phyloP scores from a whole-genome alignment of 139 green algal genomes.

The Cymbomonas tetramitiformis region DNA sequence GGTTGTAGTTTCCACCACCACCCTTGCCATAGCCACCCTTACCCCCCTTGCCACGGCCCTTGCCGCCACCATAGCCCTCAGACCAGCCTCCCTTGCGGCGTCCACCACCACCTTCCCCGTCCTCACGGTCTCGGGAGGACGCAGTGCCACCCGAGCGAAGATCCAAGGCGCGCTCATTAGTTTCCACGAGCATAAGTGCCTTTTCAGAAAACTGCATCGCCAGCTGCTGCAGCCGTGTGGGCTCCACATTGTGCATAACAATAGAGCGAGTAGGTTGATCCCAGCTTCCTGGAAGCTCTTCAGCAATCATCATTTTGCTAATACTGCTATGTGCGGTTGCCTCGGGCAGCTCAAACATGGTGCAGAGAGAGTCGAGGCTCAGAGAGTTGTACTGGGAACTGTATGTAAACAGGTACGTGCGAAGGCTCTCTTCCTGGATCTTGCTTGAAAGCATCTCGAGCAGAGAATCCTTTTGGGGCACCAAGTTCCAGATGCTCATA shows the following conservation, averaged over 20 bases:
- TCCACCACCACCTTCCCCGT: constrained; percentile 11
- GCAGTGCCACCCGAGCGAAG: constrained; percentile 6
- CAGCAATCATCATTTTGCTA: constrained; percentile 75
- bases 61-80: too few species aligned
- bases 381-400: constrained; percentile 67
- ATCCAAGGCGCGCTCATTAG: constrained; percentile 72
- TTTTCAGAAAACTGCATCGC: constrained; percentile 65
- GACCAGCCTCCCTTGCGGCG: too few species aligned
- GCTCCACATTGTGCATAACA: constrained; percentile 71
- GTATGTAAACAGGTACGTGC: constrained; percentile 84
- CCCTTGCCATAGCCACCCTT: too few species aligned
- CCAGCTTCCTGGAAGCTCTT: constrained; percentile 71
- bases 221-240: constrained; percentile 57
- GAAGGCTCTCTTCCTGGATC: constrained; percentile 68
- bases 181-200: constrained; percentile 61
- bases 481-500: constrained; percentile 22
- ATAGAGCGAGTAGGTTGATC: constrained; percentile 86
- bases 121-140: constrained; percentile 1
- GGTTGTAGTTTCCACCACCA: too few species aligned
- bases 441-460: constrained; percentile 58
- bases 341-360: constrained; percentile 74
- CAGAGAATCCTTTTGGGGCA: constrained; percentile 28
- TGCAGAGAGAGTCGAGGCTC: constrained; percentile 62
- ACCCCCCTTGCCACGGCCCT: too few species aligned
- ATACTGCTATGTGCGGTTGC: constrained; percentile 62